Evolutionary conservation across 1,284 basidiomycete genomes (phyloP).

Genomic region (Fomitopsis pinicola): DNA sequence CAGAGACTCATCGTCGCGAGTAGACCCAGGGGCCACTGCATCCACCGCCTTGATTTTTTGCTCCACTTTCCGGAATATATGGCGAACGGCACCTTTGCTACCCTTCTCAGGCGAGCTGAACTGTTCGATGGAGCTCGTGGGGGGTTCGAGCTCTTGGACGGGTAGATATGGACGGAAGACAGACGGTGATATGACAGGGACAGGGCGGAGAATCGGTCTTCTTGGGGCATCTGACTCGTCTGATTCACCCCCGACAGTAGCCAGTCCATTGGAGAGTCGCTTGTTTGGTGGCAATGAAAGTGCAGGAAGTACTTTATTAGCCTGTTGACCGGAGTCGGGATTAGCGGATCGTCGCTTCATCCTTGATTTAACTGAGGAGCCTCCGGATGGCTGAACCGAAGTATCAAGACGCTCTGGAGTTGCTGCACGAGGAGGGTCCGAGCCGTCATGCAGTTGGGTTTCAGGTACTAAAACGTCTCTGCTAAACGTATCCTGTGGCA

Average conservation of each 20-base stretch:
- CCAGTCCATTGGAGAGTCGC: neutral
- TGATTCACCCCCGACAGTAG: neutral
- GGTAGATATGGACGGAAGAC: slow-evolving; percentile 16
- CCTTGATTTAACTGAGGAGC: slow-evolving; percentile 6
- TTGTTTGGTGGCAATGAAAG: neutral
- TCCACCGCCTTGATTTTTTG: neutral
- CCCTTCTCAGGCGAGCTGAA: slow-evolving; percentile 22
- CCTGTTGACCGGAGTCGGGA: neutral
- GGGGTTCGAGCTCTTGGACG: neutral
- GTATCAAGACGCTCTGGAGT: neutral
- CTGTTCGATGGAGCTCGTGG: slow-evolving; percentile 18
- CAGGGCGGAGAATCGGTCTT: slow-evolving; percentile 9
- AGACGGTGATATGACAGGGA: slow-evolving; percentile 16
- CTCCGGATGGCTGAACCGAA: neutral
- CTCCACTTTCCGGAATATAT: neutral
- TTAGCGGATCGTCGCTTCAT: neutral
- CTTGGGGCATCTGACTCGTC: neutral
- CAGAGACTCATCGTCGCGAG: slow-evolving; percentile 1
- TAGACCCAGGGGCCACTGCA: neutral
- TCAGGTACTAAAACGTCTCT: slow-evolving; percentile 17
- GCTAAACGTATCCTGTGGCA: slow-evolving; percentile 14
- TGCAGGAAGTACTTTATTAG: neutral
- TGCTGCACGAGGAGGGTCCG: neutral
- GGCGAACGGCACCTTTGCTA: neutral
- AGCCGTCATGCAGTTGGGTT: slow-evolving; percentile 8